Conservation (phyloP, 2,329 filamentous ascomycete genomes). For the Phaeosphaeriaceae sp. region DNA sequence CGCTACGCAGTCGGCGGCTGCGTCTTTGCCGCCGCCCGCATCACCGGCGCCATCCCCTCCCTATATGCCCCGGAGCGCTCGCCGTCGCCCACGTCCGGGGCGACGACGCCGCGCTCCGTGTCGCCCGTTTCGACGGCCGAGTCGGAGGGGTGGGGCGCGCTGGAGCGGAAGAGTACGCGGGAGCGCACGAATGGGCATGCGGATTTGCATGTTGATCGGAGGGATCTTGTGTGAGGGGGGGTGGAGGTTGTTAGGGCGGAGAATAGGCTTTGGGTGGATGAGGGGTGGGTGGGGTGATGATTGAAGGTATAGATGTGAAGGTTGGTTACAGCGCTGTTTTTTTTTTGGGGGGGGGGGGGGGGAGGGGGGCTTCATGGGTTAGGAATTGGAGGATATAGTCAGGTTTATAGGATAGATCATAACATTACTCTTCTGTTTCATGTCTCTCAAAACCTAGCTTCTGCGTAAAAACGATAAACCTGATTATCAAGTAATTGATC, state of each 20-base stretch:
- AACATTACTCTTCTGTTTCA: no score
- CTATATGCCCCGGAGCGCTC: slow-evolving; percentile 19
- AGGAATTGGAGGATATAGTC: no score
- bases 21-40: slow-evolving; percentile 61
- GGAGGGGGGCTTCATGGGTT: no score
- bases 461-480: no score
- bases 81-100: slow-evolving; percentile 14
- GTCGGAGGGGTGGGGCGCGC: slow-evolving; percentile 10
- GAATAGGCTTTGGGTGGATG: slow-evolving; percentile 40
- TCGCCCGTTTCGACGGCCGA: slow-evolving; percentile 28
- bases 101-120: slow-evolving; percentile 29
- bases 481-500: no score
- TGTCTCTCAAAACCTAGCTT: no score
- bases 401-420: no score
- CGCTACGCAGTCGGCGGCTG: slow-evolving; percentile 66
- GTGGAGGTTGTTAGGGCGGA: slow-evolving; percentile 38
- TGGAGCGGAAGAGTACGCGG: slow-evolving; percentile 21
- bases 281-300: not conserved
- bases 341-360: no score
- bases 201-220: slow-evolving; percentile 48
- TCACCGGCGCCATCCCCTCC: slow-evolving; percentile 43
- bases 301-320: no score
- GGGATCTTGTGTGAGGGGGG: slow-evolving; percentile 33
- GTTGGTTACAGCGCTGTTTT: no score
- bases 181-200: slow-evolving; percentile 45